Conservation (phyloP, 2,329 filamentous ascomycete species). For the Paraconiothyrium sp. region DNA sequence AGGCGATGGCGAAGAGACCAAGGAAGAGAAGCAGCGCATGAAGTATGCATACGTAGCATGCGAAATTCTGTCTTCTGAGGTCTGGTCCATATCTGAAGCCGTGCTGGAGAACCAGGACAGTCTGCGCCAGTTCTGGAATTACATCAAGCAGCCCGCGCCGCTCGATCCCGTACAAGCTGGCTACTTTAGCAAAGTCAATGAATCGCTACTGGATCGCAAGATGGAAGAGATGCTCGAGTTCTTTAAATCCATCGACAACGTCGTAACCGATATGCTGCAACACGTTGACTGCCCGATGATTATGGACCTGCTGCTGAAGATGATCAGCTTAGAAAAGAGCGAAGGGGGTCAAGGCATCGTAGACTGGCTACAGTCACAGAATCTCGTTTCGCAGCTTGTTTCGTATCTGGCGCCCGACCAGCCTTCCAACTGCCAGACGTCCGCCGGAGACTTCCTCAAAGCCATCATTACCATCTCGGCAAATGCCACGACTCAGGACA, state of each 20-base stretch:
- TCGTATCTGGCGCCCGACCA: slow-evolving; percentile 87
- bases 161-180: slow-evolving; percentile 93
- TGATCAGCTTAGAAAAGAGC: slow-evolving; percentile 92
- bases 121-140: slow-evolving; percentile 88
- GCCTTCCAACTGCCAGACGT: slow-evolving; percentile 90
- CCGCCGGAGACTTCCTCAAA: slow-evolving; percentile 96
- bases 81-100: slow-evolving; percentile 95
- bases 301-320: slow-evolving; percentile 96
- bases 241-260: slow-evolving; percentile 82
- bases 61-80: slow-evolving; percentile 93
- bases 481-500: slow-evolving; percentile 96
- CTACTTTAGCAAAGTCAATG: slow-evolving; percentile 99
- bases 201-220: slow-evolving; percentile 96
- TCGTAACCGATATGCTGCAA: slow-evolving; percentile 84
- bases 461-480: slow-evolving; percentile 99
- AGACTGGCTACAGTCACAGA: slow-evolving; percentile 94
- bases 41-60: slow-evolving; percentile 94
- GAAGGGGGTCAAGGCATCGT: slow-evolving; percentile 93
- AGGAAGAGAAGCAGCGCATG: slow-evolving; percentile 88
- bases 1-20: slow-evolving; percentile 67
- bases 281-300: slow-evolving; percentile 98
- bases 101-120: slow-evolving; percentile 84
- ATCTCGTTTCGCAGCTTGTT: slow-evolving; percentile 86
- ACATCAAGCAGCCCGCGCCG: slow-evolving; percentile 82
- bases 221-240: slow-evolving; percentile 96